Base-by-base conservation (phyloP, 139 green algal species). In the Eudorina sp. region DNA sequence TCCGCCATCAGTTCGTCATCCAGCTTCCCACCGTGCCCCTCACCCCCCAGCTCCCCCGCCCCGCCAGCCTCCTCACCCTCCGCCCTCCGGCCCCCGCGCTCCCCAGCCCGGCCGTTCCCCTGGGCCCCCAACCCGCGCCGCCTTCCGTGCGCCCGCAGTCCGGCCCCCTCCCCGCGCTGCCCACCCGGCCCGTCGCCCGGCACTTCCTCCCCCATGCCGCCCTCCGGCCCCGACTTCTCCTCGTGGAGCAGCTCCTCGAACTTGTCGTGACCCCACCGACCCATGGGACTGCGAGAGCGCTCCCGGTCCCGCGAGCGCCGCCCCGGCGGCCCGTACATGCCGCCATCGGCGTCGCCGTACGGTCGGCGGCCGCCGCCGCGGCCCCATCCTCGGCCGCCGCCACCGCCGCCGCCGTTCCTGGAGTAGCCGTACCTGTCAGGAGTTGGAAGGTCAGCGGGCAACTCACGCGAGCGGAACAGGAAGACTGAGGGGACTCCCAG, bases 191-290 rank as follows among this genome's bases (percentile, higher is more conserved):
- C 74, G 45, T 41, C 74, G 25, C 13, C 46, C 23, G 13, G 29
- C 29, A 14, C 29, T 29, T 34, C 46, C 74, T 64, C 9, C 70
- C 4, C 70, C 70, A 18, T 21, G 29, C 45, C 73, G 29, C 27
- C 66, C 31, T 5, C 74, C 46, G 74, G n/a, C 46, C 27, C 74
- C 46, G 14, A 18, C 72, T 76, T 34, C 2, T 48, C 70, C 43
- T 62, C 41, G 4, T 81, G 45, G 2, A 64, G 45, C 27, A 81
- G 45, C 73, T 83, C 51, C 9, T 60, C 23, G 51, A 83, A 83
- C 51, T 83, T 83, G 51, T 83, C 76, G 21, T 83, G 76, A 14
- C 76, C 76, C 76, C 76, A 83, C 1, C 76, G 76, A 53, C 76
- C 76, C 51, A 69, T 60, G 34, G 76, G 76, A 48, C 76, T 83